Percentiles rank a stretch among this genome's conserved stretches.
These are phyloP conservation scores for Xerocomus cyaneibrunnescens DNA, from an alignment of 1,284 basidiomycete species.

Conservation along the genomic window DNA sequence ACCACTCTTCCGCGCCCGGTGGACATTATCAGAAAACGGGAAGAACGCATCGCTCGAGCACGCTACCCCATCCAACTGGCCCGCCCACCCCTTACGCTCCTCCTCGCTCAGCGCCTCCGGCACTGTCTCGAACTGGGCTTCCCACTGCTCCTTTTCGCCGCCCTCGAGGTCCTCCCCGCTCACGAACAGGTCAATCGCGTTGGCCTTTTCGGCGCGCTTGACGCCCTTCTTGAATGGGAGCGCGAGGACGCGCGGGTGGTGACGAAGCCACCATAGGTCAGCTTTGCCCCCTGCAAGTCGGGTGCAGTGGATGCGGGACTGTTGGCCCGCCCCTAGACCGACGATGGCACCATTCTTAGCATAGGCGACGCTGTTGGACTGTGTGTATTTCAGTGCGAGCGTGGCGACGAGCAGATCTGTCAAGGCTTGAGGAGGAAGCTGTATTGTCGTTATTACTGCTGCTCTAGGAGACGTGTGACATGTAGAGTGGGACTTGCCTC, in stretches of 20 bases:
- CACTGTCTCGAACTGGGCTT: constrained; percentile 78
- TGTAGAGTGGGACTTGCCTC: constrained; percentile 45
- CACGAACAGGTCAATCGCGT: constrained; percentile 97
- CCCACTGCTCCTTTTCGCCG: constrained; percentile 90
- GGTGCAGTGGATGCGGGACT: constrained; percentile 99
- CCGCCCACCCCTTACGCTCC: constrained; percentile 76
- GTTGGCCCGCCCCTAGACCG: constrained; percentile 96
- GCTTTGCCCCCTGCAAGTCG: constrained; percentile 96
- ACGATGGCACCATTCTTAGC: constrained; percentile 92
- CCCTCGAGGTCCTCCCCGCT: constrained; percentile 87
- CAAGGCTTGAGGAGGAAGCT: constrained; percentile 74
- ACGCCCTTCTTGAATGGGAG: constrained; percentile 97
- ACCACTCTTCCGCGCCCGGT: constrained; percentile 89
- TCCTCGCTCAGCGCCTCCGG: constrained; percentile 68
- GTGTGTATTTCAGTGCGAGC: constrained; percentile 97
- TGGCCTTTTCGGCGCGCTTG: constrained; percentile 97
- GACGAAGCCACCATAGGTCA: constrained; percentile 99
- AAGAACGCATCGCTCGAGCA: constrained; percentile 99
- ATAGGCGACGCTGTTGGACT: constrained; percentile 98
- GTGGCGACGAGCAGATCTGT: constrained; percentile 94
- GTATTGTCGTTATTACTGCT: constrained; percentile 6
- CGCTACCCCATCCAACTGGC: constrained; percentile 77
- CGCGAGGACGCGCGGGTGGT: constrained; percentile 89
- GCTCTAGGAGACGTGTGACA: background rate
- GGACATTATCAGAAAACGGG: constrained; percentile 99